phyloP scores from a whole-genome alignment of 163 green algal species.

The Prototheca wickerhamii region DNA sequence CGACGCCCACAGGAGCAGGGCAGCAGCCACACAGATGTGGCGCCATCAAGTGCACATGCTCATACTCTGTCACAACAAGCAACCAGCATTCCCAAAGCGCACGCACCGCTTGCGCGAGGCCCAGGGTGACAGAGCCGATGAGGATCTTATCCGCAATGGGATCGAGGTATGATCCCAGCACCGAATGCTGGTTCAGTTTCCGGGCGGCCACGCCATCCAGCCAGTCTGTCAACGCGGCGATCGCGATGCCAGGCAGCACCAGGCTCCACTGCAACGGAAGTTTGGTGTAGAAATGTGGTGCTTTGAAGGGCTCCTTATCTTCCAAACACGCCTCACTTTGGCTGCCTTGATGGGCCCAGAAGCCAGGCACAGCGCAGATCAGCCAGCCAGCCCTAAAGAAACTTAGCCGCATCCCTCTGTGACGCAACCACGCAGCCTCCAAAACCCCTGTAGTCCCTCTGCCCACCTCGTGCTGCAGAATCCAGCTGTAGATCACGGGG shows the following conservation, averaged over 20 bases:
- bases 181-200: constrained; percentile 41
- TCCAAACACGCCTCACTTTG: no score
- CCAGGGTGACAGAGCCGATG: constrained; percentile 53
- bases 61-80: no score
- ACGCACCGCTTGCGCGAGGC: constrained; percentile 50
- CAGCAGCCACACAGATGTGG: neutral
- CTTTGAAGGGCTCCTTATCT: no score
- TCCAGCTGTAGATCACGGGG: constrained; percentile 51
- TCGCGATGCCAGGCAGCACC: constrained; percentile 32
- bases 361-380: no score
- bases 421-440: no score
- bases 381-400: no score
- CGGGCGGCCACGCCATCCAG: constrained; percentile 71
- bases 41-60: neutral
- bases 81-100: neutral
- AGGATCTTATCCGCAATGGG: constrained; percentile 87
- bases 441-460: no score
- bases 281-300: constrained; percentile 11
- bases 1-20: neutral
- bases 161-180: constrained; percentile 89
- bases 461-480: constrained; percentile 38
- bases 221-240: constrained; percentile 65
- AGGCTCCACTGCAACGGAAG: constrained; percentile 28
- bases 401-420: no score
- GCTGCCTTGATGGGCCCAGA: no score